phyloP scores from a whole-genome alignment of 2,329 filamentous ascomycete genomes.

The Chalara sp. region DNA sequence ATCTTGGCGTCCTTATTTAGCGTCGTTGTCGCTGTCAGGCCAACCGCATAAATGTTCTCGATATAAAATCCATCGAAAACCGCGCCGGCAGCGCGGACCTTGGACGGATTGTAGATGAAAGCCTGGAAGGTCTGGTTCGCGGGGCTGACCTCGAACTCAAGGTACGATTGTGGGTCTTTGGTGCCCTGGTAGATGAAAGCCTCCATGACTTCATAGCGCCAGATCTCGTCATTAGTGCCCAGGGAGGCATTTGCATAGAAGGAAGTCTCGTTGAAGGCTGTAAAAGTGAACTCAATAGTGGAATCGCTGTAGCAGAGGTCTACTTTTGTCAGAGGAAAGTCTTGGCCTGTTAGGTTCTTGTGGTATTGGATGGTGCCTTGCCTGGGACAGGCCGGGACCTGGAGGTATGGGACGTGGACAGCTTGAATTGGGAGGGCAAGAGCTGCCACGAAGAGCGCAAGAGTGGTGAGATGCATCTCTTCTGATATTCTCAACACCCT shows the following conservation, averaged over 20 bases:
- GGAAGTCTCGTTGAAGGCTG: not conserved
- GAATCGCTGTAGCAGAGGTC: not conserved
- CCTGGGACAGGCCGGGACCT: not conserved
- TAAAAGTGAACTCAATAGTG: not conserved
- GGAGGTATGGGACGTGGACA: not conserved
- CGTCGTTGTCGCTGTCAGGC: not conserved
- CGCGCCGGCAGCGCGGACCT: not conserved
- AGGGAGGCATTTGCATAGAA: not conserved
- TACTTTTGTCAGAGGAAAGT: not conserved
- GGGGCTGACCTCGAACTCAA: not conserved
- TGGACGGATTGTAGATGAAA: not conserved
- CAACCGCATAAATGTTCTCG: not conserved
- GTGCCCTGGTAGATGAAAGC: not conserved
- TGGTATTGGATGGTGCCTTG: not conserved
- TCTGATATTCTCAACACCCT: too few relatives aligned
- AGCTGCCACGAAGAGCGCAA: too few relatives aligned
- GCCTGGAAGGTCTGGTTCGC: not conserved
- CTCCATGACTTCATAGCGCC: not conserved
- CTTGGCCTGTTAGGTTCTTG: not conserved
- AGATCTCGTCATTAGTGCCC: not conserved
- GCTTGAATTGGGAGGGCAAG: too few relatives aligned
- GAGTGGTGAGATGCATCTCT: too few relatives aligned
- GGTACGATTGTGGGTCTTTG: not conserved
- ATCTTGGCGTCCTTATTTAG: not conserved
- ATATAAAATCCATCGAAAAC: not conserved